Percentiles rank a stretch among this genome's conserved stretches.
Conservation (phyloP, 257 asterid genomes). For the Penstemon eatonii region DNA sequence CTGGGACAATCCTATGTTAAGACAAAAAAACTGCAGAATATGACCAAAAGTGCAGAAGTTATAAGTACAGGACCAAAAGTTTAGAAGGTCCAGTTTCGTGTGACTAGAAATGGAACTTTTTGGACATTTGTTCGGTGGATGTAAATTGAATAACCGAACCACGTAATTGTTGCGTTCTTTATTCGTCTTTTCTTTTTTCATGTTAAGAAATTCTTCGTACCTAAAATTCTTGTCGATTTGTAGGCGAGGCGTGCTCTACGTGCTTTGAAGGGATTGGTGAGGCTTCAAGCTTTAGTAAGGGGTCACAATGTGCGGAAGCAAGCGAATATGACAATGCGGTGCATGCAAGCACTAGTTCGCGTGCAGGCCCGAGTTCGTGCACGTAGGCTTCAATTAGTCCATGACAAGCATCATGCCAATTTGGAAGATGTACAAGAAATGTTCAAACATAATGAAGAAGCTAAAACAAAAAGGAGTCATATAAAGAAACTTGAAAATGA, state of each 20-base stretch:
- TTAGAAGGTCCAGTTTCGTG: no score
- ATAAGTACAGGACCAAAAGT: no score
- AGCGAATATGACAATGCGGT: constrained; percentile 94
- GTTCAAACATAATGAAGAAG: constrained; percentile 35
- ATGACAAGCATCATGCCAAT: constrained; percentile 45
- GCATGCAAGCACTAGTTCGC: constrained; percentile 94
- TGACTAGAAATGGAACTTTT: no score
- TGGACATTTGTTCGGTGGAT: no score
- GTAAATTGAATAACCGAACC: no score
- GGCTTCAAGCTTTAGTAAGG: constrained; percentile 92
- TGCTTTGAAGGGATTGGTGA: constrained; percentile 83
- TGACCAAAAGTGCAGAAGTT: no score
- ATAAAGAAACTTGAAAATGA: constrained; percentile 43
- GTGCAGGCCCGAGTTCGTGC: constrained; percentile 89
- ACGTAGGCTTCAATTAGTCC: constrained; percentile 60
- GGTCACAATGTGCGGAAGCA: constrained; percentile 94
- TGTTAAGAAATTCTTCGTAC: no score
- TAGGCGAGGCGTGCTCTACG: constrained; percentile 91
- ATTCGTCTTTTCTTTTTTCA: no score
- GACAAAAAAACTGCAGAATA: no score
- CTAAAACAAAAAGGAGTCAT: constrained; percentile 34
- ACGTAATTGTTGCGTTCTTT: no score
- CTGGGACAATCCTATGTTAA: no score
- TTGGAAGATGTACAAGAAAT: constrained; percentile 43
- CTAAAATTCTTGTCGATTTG: background rate